Base-by-base conservation (phyloP, 257 asterid genomes). In the Linaria vulgaris region DNA sequence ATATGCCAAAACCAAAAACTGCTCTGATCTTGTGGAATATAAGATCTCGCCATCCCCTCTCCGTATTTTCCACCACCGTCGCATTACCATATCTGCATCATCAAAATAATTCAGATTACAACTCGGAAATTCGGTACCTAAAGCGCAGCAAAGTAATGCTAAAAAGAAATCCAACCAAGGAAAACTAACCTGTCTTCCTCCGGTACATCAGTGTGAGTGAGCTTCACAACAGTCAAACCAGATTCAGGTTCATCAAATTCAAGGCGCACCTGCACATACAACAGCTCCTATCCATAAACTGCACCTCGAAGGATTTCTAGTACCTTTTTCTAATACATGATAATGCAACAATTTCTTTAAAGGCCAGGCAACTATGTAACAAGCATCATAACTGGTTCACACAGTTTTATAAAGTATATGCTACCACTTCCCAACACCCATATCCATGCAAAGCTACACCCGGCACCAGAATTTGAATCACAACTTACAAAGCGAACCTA, bases 171-270 rank as follows among this genome's bases (percentile, higher is more conserved):
- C 44, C 55, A 20, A 43, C n/a, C 23, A 39, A 57, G 5, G 10
- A 30, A 55, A n/a, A 80, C 88, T 8, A 51, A 87, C 99, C 99
- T 85, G 83, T 94, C 99, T 69, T 94, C 97, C 78, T 81, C 95
- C 0, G 99, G 99, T 13, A 94, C 83, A 72, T 94, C 95, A 30
- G 77, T 71, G 71, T 94, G 99, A 6, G 84, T 75, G 56, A 94
- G 85, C 71, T 82, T 88, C 17, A 90, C 79, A n/a, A 82, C 64
- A 0, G 99, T 90, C 61, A 86, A 25, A 13, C 95, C 96, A 17
- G 96, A 69, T 76, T 86, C 95, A 30, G 97, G 97, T 79, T 94
- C 99, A 0, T 94, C 97, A 56, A 90, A 80, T 12, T 76, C 62
- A 56, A 94, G 87, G 6, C 89, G 86, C 56, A 90, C 97, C 99